Conservation (phyloP, 768 basidiomycete species). For the Lactarius akahatsu region DNA sequence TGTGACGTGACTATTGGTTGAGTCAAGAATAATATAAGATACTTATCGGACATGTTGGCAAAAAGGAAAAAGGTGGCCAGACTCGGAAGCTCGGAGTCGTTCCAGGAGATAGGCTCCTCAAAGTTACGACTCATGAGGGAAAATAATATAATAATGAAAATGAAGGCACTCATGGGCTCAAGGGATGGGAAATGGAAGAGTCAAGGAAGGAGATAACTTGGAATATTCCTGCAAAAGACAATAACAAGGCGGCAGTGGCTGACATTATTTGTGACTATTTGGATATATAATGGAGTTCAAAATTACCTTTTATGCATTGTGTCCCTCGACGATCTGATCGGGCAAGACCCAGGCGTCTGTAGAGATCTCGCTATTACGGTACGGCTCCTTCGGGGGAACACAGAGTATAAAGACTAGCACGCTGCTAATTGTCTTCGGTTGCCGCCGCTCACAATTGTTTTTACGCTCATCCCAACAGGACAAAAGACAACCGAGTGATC, state of each 20-base stretch:
- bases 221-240: constrained; percentile 29
- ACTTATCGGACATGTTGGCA: not conserved
- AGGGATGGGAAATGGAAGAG: constrained; percentile 26
- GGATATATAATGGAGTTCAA: constrained; percentile 24
- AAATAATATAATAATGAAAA: constrained; percentile 2
- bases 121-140: constrained; percentile 24
- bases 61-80: constrained; percentile 8
- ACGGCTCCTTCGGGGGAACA: constrained; percentile 17
- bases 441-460: constrained; percentile 30
- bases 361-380: constrained; percentile 29
- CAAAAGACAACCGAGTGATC: constrained; percentile 24
- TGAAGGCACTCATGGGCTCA: constrained; percentile 16
- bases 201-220: constrained; percentile 21
- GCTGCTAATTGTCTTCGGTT: constrained; percentile 30
- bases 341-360: constrained; percentile 10
- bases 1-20: constrained; percentile 1
- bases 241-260: constrained; percentile 31
- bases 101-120: constrained; percentile 6
- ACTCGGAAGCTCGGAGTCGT: not conserved
- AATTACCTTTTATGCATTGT: constrained; percentile 5
- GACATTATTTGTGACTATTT: constrained; percentile 25
- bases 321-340: constrained; percentile 30
- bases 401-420: constrained; percentile 26
- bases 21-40: not conserved
- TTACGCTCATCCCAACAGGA: constrained; percentile 25